Conservation (phyloP, 1,139 yeast species). For the Geotrichum cucujoidarum region DNA sequence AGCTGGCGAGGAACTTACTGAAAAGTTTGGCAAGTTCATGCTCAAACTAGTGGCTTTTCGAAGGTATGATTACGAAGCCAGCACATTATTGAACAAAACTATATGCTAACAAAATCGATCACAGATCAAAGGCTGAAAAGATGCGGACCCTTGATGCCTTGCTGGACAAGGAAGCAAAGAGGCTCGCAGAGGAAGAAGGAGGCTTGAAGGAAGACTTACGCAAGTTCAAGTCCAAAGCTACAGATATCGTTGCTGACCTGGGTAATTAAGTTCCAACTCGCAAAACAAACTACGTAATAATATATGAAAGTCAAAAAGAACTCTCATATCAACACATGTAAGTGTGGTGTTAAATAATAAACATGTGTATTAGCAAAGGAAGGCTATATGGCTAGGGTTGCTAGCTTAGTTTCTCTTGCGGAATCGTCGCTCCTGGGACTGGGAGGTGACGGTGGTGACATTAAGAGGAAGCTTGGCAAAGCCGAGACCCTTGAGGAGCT, state of each 20-base stretch:
- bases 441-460: conserved; percentile 88
- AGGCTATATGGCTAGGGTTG: no score
- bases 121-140: conserved; percentile 16
- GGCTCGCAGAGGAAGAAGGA: conserved; percentile 9
- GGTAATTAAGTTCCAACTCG: background rate
- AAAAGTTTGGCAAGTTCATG: conserved; percentile 19
- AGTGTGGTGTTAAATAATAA: background rate
- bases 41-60: conserved; percentile 18
- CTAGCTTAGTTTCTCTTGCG: conserved; percentile 78
- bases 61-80: conserved; percentile 5
- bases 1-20: conserved; percentile 19
- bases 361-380: background rate
- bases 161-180: conserved; percentile 13
- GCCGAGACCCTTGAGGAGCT: conserved; percentile 92
- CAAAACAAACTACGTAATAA: background rate
- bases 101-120: no score
- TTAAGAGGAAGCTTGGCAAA: conserved; percentile 84
- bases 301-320: background rate
- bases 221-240: conserved; percentile 12
- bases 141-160: conserved; percentile 10
- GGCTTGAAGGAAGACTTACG: conserved; percentile 12
- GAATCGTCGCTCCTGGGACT: conserved; percentile 91
- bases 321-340: background rate
- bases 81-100: background rate
- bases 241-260: conserved; percentile 17